Evolutionary conservation across 352 stramenopile species (phyloP), one percentile per base, ranked within the genome.

Genomic region (Globisporangium iwayamae): DNA sequence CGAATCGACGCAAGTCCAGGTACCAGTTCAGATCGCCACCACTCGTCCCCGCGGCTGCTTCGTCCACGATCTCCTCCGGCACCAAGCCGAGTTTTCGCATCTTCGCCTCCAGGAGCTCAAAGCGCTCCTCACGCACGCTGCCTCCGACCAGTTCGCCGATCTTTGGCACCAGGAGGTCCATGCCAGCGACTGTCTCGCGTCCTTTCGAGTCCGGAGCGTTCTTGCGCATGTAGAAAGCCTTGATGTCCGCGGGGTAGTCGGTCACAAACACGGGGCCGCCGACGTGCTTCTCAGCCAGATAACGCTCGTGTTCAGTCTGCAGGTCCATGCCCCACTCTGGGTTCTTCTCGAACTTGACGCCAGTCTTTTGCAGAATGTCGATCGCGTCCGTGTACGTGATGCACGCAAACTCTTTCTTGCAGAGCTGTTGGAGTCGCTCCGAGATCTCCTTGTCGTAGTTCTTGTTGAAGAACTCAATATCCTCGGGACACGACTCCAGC

Each of bases 151-250:
- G 83, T 71, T 99, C 97, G 38, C 88, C 97, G 47, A 99, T 94
- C 52, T 96, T 95, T 18, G 97, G 97, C 46, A 99, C 96, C 18
- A 99, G 74, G 36, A 99, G 72, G 75, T 99, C 96, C 89, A 99
- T 98, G 11, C 96, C 96, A 62, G 96, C 96, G 14, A 99, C 97
- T 0, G 96, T 99, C 69, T 98, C 85, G 25, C 93, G 93, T 43
- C 92, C 85, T 13, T 75, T 52, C 2, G 59, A 53, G 48, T 89
- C 78, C 0, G 67, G 63, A 50, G 97, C 84, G 72, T 99, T 99
- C 68, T 97, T 90, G 51, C 96, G 85, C 98, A 99, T 99, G 83
- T 99, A 99, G 71, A 99, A 99, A 7, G 97, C 95, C 80, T 99
- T 99, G 68, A 99, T 98, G 10, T 86, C 83, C 13, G 94, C 96